Evolutionary conservation across 345 rosid species (phyloP), one percentile per base, ranked within the genome.

Genomic region (Lepidium africanum): DNA sequence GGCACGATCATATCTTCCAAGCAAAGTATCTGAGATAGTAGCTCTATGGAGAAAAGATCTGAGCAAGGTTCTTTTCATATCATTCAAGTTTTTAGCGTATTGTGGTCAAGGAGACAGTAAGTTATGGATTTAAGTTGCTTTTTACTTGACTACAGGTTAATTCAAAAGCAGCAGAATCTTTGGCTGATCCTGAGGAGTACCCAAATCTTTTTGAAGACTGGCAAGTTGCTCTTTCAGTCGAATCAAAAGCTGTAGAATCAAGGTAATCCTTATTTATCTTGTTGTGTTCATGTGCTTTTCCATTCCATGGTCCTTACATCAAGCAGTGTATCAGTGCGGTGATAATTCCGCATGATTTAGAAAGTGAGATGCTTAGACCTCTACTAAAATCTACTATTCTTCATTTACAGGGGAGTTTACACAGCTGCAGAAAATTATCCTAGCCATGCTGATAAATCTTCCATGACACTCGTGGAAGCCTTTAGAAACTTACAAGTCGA

Each of bases 161-260:
- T 80, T 84, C 97, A 58, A 91, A 91, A 77, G 99, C 99, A 40
- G 96, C 99, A 45, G 99, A 95, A 70, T 91, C 97, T 66, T 78
- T 95, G 82, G 97, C 99, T 7, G 99, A 95, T 83, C 96, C 97
- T 72, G 92, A 84, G 72, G 99, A 95, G 83, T 95, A 95, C 78
- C 79, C 97, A 53, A 95, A 95, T 80, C 62, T 95, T 73, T 95
- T 95, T 84, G 97, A 95, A 57, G 96, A 95, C 85, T 89, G 97
- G 99, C 96, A 91, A 84, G 83, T 89, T 67, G 91, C 96, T 42
- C 84, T 91, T 58, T 86, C 97, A 48, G 82, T 95, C 5, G 99
- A 95, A 78, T 80, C 88, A 68, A 91, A 57, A 81, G 81, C 70
- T 77, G 82, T 83, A 49, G 97, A 83, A 80, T 76, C 85, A 66